A percentile compares a stretch with the other conserved stretches of the same genome.
Conservation (phyloP, 768 basidiomycete genomes). For the Boletus reticulatus region DNA sequence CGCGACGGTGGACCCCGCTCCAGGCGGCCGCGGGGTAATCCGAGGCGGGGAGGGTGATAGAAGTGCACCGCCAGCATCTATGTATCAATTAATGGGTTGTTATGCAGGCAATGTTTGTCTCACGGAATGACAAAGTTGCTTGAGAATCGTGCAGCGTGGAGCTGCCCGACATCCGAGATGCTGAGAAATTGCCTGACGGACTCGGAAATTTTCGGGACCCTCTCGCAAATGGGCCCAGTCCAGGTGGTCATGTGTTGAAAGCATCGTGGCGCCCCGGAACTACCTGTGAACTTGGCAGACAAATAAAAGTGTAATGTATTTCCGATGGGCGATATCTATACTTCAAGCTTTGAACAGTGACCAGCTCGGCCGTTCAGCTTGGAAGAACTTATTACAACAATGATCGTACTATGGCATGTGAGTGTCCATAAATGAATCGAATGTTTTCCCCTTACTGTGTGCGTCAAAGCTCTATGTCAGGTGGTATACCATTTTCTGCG, state of each 20-base stretch:
- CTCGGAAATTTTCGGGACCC: conserved; percentile 13
- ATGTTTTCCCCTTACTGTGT: conserved; percentile 10
- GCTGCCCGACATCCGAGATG: background rate
- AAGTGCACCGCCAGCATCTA: background rate
- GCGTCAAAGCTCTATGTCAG: conserved; percentile 13
- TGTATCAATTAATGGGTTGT: background rate
- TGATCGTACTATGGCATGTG: background rate
- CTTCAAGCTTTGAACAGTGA: background rate
- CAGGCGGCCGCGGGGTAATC: background rate
- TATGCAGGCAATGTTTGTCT: background rate
- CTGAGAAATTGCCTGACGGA: background rate
- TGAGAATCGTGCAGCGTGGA: background rate
- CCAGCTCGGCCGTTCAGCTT: background rate
- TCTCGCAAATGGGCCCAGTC: background rate
- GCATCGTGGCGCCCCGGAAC: conserved; percentile 1
- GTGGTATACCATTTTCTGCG: conserved; percentile 2
- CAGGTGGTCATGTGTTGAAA: background rate
- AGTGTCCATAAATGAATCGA: conserved; percentile 15
- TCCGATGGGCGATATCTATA: conserved; percentile 3
- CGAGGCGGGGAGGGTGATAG: background rate
- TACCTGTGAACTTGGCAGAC: background rate
- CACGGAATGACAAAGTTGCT: conserved; percentile 2
- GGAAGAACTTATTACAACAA: conserved; percentile 15
- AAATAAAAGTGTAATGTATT: background rate
- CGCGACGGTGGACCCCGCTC: background rate